Base-by-base conservation (phyloP, 148 eudicot genomes). In the Vaccinium myrtillus region DNA sequence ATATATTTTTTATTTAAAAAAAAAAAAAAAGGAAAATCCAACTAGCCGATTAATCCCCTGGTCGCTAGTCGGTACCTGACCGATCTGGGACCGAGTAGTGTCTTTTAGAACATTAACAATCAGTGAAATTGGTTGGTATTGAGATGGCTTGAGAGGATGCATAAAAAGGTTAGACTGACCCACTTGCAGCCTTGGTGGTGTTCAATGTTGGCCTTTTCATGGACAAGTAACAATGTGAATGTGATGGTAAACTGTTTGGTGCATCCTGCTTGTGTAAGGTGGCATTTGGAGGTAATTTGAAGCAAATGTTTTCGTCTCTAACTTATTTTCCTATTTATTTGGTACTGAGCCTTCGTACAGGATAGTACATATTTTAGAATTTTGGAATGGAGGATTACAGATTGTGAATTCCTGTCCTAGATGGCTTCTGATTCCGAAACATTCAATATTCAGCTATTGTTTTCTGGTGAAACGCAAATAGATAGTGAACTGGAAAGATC, bases 91-190 rank as follows among this genome's bases (percentile, higher is more conserved):
- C 39, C 39, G 39, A 36, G 39, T 36, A 36, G 39, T 2, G 39
- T 36, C 39, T 36, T 36, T 36, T 36, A 36, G 39, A 36, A 36
- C 39, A 36, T 36, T 36, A 36, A 36, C 39, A 36, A 36, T 36
- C 39, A 36, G 39, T 36, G 39, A 36, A 36, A 36, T 36, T 51
- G 54, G 21, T 18, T 12, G 25, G 8, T 12, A n/a, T 78, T 79
- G 48, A 79, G 14, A 55, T 53, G n/a, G 81, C 63, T 78, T 78
- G 63, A 78, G 32, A 78, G 43, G 61, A 30, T 51, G 43, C 63
- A 1, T 27, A 61, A 25, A n/a, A 53, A 78, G 67, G 48, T 79
- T 55, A 54, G 23, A 55, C 48, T 79, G 49, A 39, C 16, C 63
- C 48, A 53, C 21, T 27, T 78, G 14, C 30, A 18, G 81, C 67